phyloP scores from a whole-genome alignment of 768 basidiomycete species.

The Kwoniella bestiolae region DNA sequence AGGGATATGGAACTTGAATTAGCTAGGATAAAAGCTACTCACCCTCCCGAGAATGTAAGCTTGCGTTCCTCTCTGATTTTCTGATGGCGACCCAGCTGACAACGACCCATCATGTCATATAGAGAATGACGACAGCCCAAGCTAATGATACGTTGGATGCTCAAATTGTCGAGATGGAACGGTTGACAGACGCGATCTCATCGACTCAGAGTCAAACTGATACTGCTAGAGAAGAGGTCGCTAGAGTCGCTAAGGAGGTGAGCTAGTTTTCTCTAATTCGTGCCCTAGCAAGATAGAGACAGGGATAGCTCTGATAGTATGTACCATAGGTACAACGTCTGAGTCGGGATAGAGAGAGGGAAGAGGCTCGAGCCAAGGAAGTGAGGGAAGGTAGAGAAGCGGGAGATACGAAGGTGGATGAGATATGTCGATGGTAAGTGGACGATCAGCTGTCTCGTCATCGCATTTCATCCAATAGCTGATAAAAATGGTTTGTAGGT shows the following conservation, averaged over 20 bases:
- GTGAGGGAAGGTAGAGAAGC: slow-evolving; percentile 70
- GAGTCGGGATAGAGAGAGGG: slow-evolving; percentile 59
- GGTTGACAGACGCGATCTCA: slow-evolving; percentile 70
- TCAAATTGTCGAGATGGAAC: slow-evolving; percentile 80
- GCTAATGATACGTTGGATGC: slow-evolving; percentile 74
- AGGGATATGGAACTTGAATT: slow-evolving; percentile 80
- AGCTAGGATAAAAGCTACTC: slow-evolving; percentile 76
- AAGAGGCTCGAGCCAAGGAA: slow-evolving; percentile 70
- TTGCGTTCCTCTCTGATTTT: background rate
- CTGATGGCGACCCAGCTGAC: background rate
- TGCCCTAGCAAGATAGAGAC: too few species aligned
- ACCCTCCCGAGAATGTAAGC: slow-evolving; percentile 64
- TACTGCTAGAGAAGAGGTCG: slow-evolving; percentile 61
- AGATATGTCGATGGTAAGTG: slow-evolving; percentile 62
- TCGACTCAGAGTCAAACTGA: slow-evolving; percentile 58
- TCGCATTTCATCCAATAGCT: background rate
- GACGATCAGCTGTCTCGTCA: slow-evolving; percentile 37
- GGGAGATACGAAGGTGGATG: slow-evolving; percentile 55
- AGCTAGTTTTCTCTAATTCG: background rate
- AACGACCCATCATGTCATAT: slow-evolving; percentile 36
- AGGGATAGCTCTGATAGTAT: slow-evolving; percentile 5
- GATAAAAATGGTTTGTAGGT: slow-evolving; percentile 61
- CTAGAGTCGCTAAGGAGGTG: slow-evolving; percentile 54
- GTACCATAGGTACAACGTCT: slow-evolving; percentile 47
- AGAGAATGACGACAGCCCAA: slow-evolving; percentile 74